Evolutionary conservation across 441 rosid genomes (phyloP), one percentile per base, ranked within the genome.

Genomic region (Syzygium malaccense): DNA sequence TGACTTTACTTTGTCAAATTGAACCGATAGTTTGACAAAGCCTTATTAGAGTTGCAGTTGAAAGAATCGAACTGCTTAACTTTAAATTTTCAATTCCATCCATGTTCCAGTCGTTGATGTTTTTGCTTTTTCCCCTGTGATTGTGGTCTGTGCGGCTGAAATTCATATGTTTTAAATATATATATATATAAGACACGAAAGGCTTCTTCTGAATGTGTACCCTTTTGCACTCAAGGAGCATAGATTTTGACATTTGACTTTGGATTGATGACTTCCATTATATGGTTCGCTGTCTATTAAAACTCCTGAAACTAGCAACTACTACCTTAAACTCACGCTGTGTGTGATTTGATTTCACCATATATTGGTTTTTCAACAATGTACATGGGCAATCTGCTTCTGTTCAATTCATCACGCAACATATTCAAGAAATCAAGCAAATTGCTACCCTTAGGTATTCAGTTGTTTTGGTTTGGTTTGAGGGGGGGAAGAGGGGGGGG

Each of bases 61-160:
- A 58, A 58, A 28, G 7, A 28, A 60, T 28, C 15, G 15, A 28
- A 60, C 0, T 0, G 9, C 9, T 60, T 13, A 60, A 14, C 0
- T 13, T 60, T 26, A 13, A 60, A 28, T 1, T 60, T 60, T 60
- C 17, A 13, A 60, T 60, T 60, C 66, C 2, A 26, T 60, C 8
- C 2, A 28, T 60, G 66, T 13, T 60, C 0, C 2, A 6, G 32
- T 28, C 0, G 5, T 60, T 3, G 14, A 60, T 13, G 15, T 28
- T 12, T 60, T 60, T 60, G n/a, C 66, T 28, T 28, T 28, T 26
- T 28, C 4, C 14, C 66, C 2, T 28, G 66, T 28, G 32, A 28
- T 28, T 26, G 8, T 28, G 66, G 14, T 60, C 13, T 28, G 0
- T 28, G 2, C 0, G 66, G 66, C 66, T 60, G 17, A 26, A 58